Conservation (phyloP, 2,329 filamentous ascomycete genomes). For the Colletotrichum zoysiae region DNA sequence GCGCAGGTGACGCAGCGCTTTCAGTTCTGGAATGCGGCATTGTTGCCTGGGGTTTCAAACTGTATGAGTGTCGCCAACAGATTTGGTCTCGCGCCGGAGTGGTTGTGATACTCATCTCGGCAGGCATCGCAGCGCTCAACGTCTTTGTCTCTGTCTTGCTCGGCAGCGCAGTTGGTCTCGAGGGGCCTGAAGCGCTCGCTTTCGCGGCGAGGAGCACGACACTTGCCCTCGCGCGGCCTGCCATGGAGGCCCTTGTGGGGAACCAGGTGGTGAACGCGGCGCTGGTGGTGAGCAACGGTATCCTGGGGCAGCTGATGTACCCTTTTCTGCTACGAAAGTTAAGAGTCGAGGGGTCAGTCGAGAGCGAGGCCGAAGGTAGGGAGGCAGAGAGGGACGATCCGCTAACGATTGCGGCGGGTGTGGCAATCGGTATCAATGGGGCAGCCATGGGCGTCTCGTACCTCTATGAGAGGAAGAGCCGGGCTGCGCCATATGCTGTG, state of each 20-base stretch:
- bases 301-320: constrained; percentile 57
- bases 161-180: constrained; percentile 54
- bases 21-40: constrained; percentile 65
- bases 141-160: constrained; percentile 57
- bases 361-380: neutral
- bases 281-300: constrained; percentile 65
- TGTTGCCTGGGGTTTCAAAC: constrained; percentile 66
- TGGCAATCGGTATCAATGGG: constrained; percentile 69
- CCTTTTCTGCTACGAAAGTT: constrained; percentile 51
- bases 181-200: constrained; percentile 52
- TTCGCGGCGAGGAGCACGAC: constrained; percentile 66
- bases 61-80: constrained; percentile 63
- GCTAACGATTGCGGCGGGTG: constrained; percentile 61
- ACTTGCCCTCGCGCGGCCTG: constrained; percentile 62
- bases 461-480: constrained; percentile 65
- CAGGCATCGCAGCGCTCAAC: constrained; percentile 55
- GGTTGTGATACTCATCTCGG: constrained; percentile 54
- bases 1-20: constrained; percentile 62
- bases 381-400: constrained; percentile 47
- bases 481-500: constrained; percentile 67
- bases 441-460: constrained; percentile 71
- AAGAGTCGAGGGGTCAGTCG: neutral
- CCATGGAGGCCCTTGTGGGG: constrained; percentile 58
- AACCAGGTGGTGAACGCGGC: constrained; percentile 62
- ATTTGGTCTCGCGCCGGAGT: constrained; percentile 59